phyloP scores from a whole-genome alignment of 75 land plant genomes.

The Adiantum capillusveneris region DNA sequence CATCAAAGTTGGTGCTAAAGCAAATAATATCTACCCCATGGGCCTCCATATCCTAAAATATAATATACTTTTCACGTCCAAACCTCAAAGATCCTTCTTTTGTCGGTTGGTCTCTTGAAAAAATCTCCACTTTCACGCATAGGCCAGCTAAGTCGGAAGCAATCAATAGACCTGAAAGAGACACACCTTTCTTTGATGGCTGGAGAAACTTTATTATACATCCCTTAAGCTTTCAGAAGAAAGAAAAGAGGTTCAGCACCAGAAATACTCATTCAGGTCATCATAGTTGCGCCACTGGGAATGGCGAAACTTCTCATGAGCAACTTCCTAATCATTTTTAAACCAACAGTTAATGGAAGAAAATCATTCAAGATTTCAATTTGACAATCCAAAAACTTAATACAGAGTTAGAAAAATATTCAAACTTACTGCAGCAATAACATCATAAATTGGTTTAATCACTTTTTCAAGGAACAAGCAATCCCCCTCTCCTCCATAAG shows the following conservation, averaged over 20 bases:
- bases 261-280: constrained; percentile 95
- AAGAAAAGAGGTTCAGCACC: constrained; percentile 30
- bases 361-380: too few relatives aligned
- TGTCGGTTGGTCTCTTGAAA: constrained; percentile 6
- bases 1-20: background rate
- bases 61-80: background rate
- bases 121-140: constrained; percentile 45
- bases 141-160: constrained; percentile 91
- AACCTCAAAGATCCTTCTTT: background rate
- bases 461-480: constrained; percentile 65
- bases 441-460: constrained; percentile 71
- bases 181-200: too few relatives aligned
- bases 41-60: background rate
- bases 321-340: constrained; percentile 51
- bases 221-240: too few relatives aligned
- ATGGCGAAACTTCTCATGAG: constrained; percentile 65
- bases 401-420: constrained; percentile 11
- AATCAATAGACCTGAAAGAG: constrained; percentile 76
- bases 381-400: constrained; percentile 10
- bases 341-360: too few relatives aligned
- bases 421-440: constrained; percentile 53
- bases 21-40: background rate
- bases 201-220: too few relatives aligned
- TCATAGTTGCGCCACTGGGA: constrained; percentile 97
- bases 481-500: constrained; percentile 63